Conservation (phyloP, 768 basidiomycete species). For the Fibroporia radiculosa region DNA sequence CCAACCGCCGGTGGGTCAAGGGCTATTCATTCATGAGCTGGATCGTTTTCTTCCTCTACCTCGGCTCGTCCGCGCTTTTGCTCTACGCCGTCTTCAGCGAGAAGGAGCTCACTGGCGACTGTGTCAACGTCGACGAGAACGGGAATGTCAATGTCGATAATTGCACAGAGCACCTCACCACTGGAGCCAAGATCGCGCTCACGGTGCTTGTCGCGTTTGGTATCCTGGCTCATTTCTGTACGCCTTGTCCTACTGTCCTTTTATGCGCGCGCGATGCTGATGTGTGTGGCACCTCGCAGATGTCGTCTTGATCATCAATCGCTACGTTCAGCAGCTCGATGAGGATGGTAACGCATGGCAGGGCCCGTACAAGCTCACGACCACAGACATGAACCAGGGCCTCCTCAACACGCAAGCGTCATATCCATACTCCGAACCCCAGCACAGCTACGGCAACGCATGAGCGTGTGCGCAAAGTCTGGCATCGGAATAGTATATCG, state of each 20-base stretch:
- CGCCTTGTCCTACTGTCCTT: slow-evolving; percentile 2
- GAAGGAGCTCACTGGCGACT: slow-evolving; percentile 13
- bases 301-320: slow-evolving; percentile 20
- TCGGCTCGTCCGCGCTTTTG: slow-evolving; percentile 12
- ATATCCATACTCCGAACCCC: slow-evolving; percentile 21
- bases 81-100: slow-evolving; percentile 17
- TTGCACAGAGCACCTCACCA: slow-evolving; percentile 13
- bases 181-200: slow-evolving; percentile 16
- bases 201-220: slow-evolving; percentile 12
- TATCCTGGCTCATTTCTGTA: slow-evolving; percentile 20
- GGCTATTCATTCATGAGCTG: slow-evolving; percentile 18
- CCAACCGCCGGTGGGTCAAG: slow-evolving; percentile 22
- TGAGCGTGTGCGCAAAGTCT: background rate
- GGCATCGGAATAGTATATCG: background rate
- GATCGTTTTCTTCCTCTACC: slow-evolving; percentile 17
- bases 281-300: slow-evolving; percentile 8
- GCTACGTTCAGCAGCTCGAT: slow-evolving; percentile 23
- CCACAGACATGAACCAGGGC: slow-evolving; percentile 18
- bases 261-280: background rate
- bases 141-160: slow-evolving; percentile 4
- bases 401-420: slow-evolving; percentile 16
- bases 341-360: slow-evolving; percentile 15
- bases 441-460: slow-evolving; percentile 17
- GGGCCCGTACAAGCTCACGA: slow-evolving; percentile 19
- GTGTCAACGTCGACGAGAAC: slow-evolving; percentile 10